A percentile compares a stretch with the other conserved stretches of the same genome.
These are phyloP conservation scores for Adansonia grandidieri DNA, from an alignment of 441 rosid species.

Conservation along the genomic window DNA sequence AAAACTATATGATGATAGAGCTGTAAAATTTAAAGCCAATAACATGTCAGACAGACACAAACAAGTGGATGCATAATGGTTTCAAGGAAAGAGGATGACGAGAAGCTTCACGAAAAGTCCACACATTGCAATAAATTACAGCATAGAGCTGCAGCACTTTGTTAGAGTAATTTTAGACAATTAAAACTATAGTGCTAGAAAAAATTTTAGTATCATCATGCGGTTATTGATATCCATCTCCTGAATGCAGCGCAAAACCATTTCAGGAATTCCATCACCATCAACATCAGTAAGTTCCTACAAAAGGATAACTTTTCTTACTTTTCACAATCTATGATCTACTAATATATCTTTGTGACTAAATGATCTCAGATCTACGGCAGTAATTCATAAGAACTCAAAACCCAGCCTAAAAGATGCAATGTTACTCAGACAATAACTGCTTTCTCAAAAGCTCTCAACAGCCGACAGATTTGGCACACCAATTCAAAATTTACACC, in stretches of 20 bases:
- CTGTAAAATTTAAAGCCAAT: slow-evolving; percentile 47
- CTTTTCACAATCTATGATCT: slow-evolving; percentile 20
- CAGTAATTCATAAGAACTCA: neutral
- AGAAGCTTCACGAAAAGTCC: neutral
- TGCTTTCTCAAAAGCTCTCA: no score
- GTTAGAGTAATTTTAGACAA: slow-evolving; percentile 2
- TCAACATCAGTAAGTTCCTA: slow-evolving; percentile 98
- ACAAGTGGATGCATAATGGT: neutral
- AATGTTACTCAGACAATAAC: neutral
- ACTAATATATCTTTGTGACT: neutral
- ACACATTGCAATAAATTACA: neutral
- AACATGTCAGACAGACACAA: neutral
- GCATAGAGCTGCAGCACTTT: neutral
- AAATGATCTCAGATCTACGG: neutral
- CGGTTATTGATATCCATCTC: slow-evolving; percentile 99
- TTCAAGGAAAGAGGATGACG: neutral
- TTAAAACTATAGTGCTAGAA: slow-evolving; percentile 1
- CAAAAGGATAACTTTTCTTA: slow-evolving; percentile 12
- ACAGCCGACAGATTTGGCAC: neutral
- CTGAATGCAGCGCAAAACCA: slow-evolving; percentile 98
- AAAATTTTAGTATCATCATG: slow-evolving; percentile 65
- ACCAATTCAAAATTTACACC: neutral
- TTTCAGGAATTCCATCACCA: slow-evolving; percentile 99
- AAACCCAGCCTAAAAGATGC: neutral
- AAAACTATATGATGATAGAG: slow-evolving; percentile 96